Evolutionary conservation across 805 yeast genomes (phyloP).

Genomic region (Pichia paraexigua): DNA sequence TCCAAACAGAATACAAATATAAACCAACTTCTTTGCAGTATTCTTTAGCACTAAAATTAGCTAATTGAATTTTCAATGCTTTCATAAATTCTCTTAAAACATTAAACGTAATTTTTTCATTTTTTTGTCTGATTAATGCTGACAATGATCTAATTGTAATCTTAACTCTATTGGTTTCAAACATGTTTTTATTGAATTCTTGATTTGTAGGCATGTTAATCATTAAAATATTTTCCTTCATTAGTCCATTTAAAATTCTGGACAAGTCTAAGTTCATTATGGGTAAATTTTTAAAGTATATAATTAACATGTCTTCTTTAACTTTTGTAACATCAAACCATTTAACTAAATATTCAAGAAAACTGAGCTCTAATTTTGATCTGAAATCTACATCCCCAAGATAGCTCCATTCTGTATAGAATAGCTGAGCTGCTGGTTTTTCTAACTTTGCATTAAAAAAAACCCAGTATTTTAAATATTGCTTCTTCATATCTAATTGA

Average conservation of each 20-base stretch:
- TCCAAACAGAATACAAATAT: constrained; percentile 21
- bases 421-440: constrained; percentile 11
- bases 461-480: constrained; percentile 8
- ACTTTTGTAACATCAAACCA: constrained; percentile 1
- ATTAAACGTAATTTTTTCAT: not conserved
- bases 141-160: constrained; percentile 6
- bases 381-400: constrained; percentile 18
- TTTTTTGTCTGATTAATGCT: not conserved
- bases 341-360: constrained; percentile 11
- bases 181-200: not conserved
- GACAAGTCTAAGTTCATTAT: not conserved
- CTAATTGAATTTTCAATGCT: not conserved
- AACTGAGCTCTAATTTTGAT: constrained; percentile 16
- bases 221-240: not conserved
- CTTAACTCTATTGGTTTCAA: not conserved
- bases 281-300: constrained; percentile 9
- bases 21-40: constrained; percentile 16
- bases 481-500: not conserved
- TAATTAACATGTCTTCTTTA: not conserved
- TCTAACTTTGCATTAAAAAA: constrained; percentile 1
- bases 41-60: constrained; percentile 6
- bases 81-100: constrained; percentile 1
- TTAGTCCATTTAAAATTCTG: not conserved
- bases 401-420: constrained; percentile 26
- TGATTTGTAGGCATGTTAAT: not conserved